A percentile compares a stretch with the other conserved stretches of the same genome.
phyloP scores from a whole-genome alignment of 352 stramenopile genomes.

The Blastocystis sp. region DNA sequence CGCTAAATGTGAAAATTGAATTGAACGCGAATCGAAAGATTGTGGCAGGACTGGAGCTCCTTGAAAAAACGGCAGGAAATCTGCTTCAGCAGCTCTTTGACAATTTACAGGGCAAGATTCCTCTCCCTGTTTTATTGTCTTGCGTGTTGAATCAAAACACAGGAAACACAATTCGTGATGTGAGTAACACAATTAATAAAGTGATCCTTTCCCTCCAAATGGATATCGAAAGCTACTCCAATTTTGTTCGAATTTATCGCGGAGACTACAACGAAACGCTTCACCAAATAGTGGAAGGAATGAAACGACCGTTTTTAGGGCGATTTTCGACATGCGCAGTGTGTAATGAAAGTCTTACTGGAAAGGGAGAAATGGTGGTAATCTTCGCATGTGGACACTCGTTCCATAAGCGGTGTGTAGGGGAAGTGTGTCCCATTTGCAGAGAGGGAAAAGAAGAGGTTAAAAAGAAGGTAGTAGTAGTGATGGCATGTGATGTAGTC shows the following conservation, averaged over 20 bases:
- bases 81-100: background rate
- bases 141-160: slow-evolving; percentile 7
- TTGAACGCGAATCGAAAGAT: slow-evolving; percentile 16
- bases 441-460: background rate
- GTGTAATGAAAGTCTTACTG: background rate
- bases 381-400: slow-evolving; percentile 16
- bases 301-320: background rate
- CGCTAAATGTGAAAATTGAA: slow-evolving; percentile 18
- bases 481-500: background rate
- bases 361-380: background rate
- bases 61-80: background rate
- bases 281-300: background rate
- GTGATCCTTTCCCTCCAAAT: slow-evolving; percentile 12
- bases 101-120: background rate
- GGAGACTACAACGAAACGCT: background rate
- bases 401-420: background rate
- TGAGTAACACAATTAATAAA: background rate
- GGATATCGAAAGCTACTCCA: background rate
- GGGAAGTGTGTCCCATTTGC: background rate
- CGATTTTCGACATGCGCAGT: background rate
- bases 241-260: slow-evolving; percentile 35
- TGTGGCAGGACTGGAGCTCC: background rate
- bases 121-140: background rate
- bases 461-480: background rate
- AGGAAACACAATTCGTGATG: background rate